These are phyloP conservation scores for Phellopilus nigrolimitatus DNA, from an alignment of 1,284 basidiomycete species.

Conservation along the genomic window DNA sequence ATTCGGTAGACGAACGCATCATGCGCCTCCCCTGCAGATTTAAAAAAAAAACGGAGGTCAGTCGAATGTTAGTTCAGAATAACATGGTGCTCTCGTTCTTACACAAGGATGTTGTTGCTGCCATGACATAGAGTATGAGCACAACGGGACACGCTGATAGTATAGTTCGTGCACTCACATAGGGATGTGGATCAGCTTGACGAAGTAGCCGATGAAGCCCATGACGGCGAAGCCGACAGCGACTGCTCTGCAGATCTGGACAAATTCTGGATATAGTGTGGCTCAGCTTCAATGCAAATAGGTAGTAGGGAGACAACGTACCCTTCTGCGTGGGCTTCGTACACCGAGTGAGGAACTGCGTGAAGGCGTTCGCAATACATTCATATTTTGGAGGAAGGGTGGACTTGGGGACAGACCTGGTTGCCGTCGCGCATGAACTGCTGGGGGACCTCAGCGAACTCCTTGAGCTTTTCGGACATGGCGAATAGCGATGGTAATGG, in stretches of 20 bases:
- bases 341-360: slow-evolving; percentile 91
- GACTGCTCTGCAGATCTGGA: slow-evolving; percentile 90
- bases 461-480: slow-evolving; percentile 91
- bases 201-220: slow-evolving; percentile 97
- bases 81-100: slow-evolving; percentile 43
- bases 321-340: slow-evolving; percentile 97
- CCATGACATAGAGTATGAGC: slow-evolving; percentile 24
- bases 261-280: slow-evolving; percentile 60
- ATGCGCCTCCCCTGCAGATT: slow-evolving; percentile 20
- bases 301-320: slow-evolving; percentile 33
- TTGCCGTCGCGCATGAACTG: slow-evolving; percentile 92
- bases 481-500: too few relatives aligned
- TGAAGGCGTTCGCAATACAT: slow-evolving; percentile 19
- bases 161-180: too few relatives aligned
- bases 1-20: slow-evolving; percentile 1
- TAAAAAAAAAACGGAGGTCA: neutral
- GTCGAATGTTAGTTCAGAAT: neutral
- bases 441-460: slow-evolving; percentile 89
- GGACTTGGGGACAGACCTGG: slow-evolving; percentile 73
- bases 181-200: slow-evolving; percentile 94
- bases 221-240: slow-evolving; percentile 94
- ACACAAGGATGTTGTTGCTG: slow-evolving; percentile 95
- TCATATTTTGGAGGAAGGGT: slow-evolving; percentile 2
- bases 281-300: neutral
- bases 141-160: too few relatives aligned